Percentiles rank a stretch among this genome's conserved stretches.
Conservation (phyloP, 2,329 filamentous ascomycete genomes). For the Saccharata proteae region DNA sequence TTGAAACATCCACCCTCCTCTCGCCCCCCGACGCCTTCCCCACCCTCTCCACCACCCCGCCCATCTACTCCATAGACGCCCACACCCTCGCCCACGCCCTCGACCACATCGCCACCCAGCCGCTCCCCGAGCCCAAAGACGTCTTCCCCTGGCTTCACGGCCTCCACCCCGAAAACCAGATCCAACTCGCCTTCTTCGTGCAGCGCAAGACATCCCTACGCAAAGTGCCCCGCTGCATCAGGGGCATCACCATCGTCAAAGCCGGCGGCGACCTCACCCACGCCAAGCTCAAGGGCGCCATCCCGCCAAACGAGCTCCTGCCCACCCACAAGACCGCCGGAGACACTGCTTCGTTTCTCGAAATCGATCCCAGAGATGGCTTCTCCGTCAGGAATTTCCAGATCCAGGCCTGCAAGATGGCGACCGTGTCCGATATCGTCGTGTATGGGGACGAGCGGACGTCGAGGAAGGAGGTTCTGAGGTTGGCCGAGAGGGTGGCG, state of each 20-base stretch:
- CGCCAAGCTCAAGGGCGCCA: constrained; percentile 74
- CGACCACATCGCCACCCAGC: constrained; percentile 63
- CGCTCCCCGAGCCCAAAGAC: constrained; percentile 69
- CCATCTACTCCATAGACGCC: constrained; percentile 62
- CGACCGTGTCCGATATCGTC: constrained; percentile 80
- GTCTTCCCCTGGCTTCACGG: constrained; percentile 97
- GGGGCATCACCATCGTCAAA: constrained; percentile 77
- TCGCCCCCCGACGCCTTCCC: constrained; percentile 49
- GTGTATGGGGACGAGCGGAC: constrained; percentile 69
- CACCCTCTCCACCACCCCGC: constrained; percentile 41
- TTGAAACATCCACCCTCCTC: constrained; percentile 56
- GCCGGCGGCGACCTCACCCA: constrained; percentile 65
- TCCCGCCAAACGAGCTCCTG: constrained; percentile 71
- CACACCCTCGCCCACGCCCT: constrained; percentile 58
- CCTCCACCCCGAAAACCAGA: constrained; percentile 73
- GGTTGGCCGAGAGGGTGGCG: constrained; percentile 52
- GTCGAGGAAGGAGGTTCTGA: constrained; percentile 51
- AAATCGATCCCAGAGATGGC: constrained; percentile 75
- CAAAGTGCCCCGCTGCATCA: constrained; percentile 62
- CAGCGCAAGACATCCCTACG: constrained; percentile 60
- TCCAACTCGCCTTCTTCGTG: constrained; percentile 83
- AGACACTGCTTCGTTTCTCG: constrained; percentile 53
- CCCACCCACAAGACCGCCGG: constrained; percentile 32
- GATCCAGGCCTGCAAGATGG: constrained; percentile 82
- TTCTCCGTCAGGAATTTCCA: constrained; percentile 97